A percentile compares a stretch with the other conserved stretches of the same genome.
Evolutionary conservation across 345 rosid genomes (phyloP).

Genomic region (Laguncularia racemosa): DNA sequence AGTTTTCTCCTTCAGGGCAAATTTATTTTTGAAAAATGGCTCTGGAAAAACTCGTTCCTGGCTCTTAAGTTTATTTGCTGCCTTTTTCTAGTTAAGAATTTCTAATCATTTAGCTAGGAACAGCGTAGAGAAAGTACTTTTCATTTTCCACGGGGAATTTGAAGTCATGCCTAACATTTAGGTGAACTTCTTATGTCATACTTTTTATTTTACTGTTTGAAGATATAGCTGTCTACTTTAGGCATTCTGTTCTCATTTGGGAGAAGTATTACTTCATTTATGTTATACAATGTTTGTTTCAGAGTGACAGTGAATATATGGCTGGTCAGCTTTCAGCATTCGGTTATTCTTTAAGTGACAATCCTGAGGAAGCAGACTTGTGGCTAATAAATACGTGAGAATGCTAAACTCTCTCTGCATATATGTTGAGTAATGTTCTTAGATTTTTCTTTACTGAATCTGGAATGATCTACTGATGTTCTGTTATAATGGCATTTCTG

Average conservation of each 20-base stretch:
- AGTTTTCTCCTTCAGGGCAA: no score
- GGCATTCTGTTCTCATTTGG: background rate
- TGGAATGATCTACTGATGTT: background rate
- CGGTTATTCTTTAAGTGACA: slow-evolving; percentile 78
- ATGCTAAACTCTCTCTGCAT: slow-evolving; percentile 3
- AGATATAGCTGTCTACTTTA: background rate
- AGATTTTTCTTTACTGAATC: background rate
- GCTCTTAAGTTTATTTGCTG: no score
- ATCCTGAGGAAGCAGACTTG: slow-evolving; percentile 79
- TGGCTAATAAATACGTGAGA: slow-evolving; percentile 95
- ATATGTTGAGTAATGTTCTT: background rate
- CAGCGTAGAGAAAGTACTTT: no score
- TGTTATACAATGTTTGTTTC: slow-evolving; percentile 15
- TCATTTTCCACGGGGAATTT: no score
- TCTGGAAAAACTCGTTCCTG: no score
- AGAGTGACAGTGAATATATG: slow-evolving; percentile 99
- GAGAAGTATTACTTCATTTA: background rate
- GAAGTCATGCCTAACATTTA: no score
- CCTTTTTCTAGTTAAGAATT: no score
- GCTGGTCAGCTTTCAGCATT: slow-evolving; percentile 94
- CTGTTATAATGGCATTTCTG: background rate
- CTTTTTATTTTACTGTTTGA: no score
- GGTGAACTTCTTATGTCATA: no score
- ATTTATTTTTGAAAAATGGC: no score
- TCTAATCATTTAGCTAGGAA: no score